Percentiles rank a stretch among this genome's conserved stretches.
Conservation (phyloP, 129 eudicot genomes). For the Saussurea involucrata region DNA sequence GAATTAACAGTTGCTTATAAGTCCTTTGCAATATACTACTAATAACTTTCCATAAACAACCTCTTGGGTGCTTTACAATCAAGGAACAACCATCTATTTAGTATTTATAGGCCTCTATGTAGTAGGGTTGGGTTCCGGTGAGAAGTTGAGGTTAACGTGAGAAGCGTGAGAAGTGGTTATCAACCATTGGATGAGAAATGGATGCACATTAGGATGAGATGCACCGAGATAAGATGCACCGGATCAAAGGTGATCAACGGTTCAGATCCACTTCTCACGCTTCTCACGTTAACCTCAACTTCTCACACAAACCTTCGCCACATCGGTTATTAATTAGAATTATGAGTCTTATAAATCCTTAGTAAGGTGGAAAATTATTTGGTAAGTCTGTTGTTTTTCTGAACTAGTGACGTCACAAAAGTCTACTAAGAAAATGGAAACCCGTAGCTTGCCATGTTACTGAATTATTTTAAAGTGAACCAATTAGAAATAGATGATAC, state of each 20-base stretch:
- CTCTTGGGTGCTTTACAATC: not conserved
- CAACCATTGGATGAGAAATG: too few species aligned
- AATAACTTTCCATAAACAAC: not conserved
- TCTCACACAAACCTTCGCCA: not conserved
- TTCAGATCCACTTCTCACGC: too few species aligned
- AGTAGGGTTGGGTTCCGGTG: too few species aligned
- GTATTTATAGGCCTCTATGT: not conserved
- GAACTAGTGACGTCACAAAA: not conserved
- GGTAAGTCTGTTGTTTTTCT: too few species aligned
- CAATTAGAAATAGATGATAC: slow-evolving; percentile 40
- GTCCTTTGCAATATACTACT: not conserved
- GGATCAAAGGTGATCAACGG: too few species aligned
- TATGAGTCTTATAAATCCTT: not conserved
- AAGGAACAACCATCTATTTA: not conserved
- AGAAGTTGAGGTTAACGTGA: too few species aligned
- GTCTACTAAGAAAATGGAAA: not conserved
- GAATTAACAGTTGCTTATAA: not conserved
- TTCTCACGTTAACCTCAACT: too few species aligned
- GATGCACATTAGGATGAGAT: too few species aligned
- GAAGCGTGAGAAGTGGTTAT: too few species aligned
- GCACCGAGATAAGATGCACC: too few species aligned
- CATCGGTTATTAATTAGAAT: not conserved
- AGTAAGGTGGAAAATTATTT: too few species aligned
- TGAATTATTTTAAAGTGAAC: not conserved
- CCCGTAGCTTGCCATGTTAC: not conserved